These are phyloP conservation scores for Aspergillus ibericus DNA, from an alignment of 2,329 filamentous ascomycete genomes.

Conservation along the genomic window DNA sequence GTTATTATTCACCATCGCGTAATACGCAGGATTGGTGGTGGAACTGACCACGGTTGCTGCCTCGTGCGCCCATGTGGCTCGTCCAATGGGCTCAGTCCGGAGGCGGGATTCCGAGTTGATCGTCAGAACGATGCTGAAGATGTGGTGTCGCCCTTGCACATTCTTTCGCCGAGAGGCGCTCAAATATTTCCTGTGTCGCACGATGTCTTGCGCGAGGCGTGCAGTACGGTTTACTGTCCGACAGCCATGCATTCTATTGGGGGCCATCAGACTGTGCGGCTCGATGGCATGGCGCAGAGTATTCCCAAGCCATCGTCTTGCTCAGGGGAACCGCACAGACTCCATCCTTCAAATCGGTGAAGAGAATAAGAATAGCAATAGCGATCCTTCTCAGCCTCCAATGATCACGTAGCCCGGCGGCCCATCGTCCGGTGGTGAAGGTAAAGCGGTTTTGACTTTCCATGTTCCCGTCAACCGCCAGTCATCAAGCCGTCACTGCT, in stretches of 20 bases:
- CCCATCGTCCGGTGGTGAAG: conserved; percentile 3
- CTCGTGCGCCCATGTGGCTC: conserved; percentile 2
- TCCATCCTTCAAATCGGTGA: conserved; percentile 5
- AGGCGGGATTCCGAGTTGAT: conserved; percentile 8
- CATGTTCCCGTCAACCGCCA: conserved; percentile 5
- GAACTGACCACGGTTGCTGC: conserved; percentile 7
- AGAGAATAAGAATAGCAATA: conserved; percentile 9
- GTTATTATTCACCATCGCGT: background rate
- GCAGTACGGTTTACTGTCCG: background rate
- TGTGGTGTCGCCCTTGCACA: background rate
- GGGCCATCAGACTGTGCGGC: background rate
- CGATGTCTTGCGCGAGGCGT: background rate
- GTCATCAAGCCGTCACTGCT: background rate
- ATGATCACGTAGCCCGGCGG: background rate
- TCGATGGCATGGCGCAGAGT: background rate
- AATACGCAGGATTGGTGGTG: conserved; percentile 3
- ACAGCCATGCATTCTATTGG: background rate
- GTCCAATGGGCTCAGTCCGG: conserved; percentile 3
- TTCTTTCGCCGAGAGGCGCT: background rate
- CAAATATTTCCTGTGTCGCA: background rate
- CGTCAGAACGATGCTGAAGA: conserved; percentile 5
- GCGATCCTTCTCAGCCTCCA: background rate
- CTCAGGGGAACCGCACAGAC: background rate
- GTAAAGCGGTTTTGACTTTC: conserved; percentile 6
- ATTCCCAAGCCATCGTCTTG: no score